These are phyloP conservation scores for Henckelia pumila DNA, from an alignment of 257 asterid species.

Conservation along the genomic window DNA sequence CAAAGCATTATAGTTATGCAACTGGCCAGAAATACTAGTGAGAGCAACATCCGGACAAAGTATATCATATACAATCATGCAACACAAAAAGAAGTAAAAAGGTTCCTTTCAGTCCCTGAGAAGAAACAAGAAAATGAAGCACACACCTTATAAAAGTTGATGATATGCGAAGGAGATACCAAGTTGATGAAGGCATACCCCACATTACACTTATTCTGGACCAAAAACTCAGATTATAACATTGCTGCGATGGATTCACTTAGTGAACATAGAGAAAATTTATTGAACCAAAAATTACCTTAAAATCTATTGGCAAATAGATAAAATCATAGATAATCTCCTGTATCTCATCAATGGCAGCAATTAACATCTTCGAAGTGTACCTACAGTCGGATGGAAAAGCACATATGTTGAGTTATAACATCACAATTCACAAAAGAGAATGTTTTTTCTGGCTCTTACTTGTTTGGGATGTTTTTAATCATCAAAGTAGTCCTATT, in stretches of 20 bases:
- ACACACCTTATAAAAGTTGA: conserved; percentile 75
- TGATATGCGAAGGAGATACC: conserved; percentile 75
- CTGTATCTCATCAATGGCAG: conserved; percentile 84
- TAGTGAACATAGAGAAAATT: conserved; percentile 10
- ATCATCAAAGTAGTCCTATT: conserved; percentile 89
- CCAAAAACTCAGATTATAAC: conserved; percentile 13
- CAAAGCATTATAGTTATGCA: not conserved
- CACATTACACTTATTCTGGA: conserved; percentile 95
- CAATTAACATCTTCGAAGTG: conserved; percentile 90
- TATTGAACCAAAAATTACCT: conserved; percentile 43
- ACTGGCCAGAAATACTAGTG: not conserved
- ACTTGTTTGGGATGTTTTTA: conserved; percentile 96
- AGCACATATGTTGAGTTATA: conserved; percentile 16
- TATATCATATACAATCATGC: not conserved
- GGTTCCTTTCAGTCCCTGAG: too few relatives aligned
- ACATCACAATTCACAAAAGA: conserved; percentile 11
- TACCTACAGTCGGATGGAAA: conserved; percentile 47
- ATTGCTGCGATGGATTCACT: conserved; percentile 8
- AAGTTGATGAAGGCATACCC: conserved; percentile 96
- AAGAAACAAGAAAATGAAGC: conserved; percentile 11
- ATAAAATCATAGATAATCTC: conserved; percentile 88
- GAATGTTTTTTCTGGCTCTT: conserved; percentile 36
- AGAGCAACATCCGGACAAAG: not conserved
- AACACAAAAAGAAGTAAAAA: not conserved
- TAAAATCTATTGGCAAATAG: conserved; percentile 91